phyloP scores from a whole-genome alignment of 140 eudicot species.

The Oenanthe javanica region DNA sequence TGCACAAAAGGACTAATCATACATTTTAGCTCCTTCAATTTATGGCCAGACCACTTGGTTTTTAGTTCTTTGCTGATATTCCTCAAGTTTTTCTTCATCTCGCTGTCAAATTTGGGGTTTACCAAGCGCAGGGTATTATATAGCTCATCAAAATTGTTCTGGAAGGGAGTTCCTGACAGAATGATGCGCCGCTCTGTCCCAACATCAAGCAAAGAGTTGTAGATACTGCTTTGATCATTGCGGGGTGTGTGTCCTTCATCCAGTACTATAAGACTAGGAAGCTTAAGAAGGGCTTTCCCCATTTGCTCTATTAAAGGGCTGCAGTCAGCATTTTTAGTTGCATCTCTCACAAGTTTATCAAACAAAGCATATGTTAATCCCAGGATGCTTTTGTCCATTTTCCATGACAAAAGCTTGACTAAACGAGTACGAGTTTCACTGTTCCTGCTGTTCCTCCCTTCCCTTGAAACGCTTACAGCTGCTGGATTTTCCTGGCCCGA shows the following conservation, averaged over 20 bases:
- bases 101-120: conserved; percentile 28
- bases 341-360: conserved; percentile 40
- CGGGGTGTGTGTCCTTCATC: conserved; percentile 94
- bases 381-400: conserved; percentile 36
- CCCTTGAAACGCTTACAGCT: not conserved
- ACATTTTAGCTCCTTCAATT: conserved; percentile 35
- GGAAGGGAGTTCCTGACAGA: conserved; percentile 74
- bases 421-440: not conserved
- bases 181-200: conserved; percentile 44
- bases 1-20: conserved; percentile 61
- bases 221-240: conserved; percentile 38
- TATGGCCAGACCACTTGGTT: conserved; percentile 1
- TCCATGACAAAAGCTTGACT: conserved; percentile 30
- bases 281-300: conserved; percentile 24
- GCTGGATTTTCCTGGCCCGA: conserved; percentile 24
- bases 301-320: not conserved
- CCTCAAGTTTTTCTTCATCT: not conserved
- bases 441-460: not conserved
- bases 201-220: conserved; percentile 41
- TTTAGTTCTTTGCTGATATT: not conserved
- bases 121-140: conserved; percentile 49
- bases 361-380: conserved; percentile 57
- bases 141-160: conserved; percentile 59
- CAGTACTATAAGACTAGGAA: conserved; percentile 49
- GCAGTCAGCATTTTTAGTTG: not conserved